Conservation (phyloP, 2,329 filamentous ascomycete genomes). For the Pseudogymnoascus pannorum region DNA sequence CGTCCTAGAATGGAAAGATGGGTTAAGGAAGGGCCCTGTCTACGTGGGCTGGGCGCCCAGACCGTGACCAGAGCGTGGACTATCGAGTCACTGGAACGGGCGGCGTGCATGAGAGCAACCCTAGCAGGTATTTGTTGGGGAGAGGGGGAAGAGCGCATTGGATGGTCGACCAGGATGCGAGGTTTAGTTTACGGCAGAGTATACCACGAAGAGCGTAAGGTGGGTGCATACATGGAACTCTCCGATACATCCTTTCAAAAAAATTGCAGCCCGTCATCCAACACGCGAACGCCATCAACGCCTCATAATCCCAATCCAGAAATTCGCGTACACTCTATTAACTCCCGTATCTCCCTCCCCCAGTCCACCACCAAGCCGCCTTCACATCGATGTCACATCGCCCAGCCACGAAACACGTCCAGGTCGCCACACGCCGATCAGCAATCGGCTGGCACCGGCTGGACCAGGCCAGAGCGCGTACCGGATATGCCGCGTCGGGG, state of each 20-base stretch:
- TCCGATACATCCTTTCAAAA: background rate
- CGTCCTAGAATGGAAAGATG: background rate
- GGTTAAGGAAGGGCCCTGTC: background rate
- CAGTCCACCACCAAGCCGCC: background rate
- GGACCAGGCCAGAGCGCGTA: background rate
- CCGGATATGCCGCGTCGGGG: background rate
- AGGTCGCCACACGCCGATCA: background rate
- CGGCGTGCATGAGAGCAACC: background rate
- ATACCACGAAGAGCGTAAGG: background rate
- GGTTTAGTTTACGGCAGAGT: conserved; percentile 1
- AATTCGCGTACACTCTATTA: background rate
- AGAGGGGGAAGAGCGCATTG: background rate
- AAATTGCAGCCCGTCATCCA: background rate
- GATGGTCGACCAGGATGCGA: background rate
- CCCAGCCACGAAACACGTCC: background rate
- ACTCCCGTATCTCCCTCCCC: background rate
- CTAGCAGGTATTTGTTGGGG: background rate
- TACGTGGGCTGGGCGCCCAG: background rate
- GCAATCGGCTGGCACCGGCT: background rate
- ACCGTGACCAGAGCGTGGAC: background rate
- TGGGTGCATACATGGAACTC: background rate
- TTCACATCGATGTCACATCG: background rate
- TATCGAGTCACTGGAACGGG: background rate
- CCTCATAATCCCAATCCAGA: background rate
- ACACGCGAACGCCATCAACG: background rate